Percentiles rank a stretch among this genome's conserved stretches.
phyloP scores from a whole-genome alignment of 257 asterid species.

The Solanum tarijense region DNA sequence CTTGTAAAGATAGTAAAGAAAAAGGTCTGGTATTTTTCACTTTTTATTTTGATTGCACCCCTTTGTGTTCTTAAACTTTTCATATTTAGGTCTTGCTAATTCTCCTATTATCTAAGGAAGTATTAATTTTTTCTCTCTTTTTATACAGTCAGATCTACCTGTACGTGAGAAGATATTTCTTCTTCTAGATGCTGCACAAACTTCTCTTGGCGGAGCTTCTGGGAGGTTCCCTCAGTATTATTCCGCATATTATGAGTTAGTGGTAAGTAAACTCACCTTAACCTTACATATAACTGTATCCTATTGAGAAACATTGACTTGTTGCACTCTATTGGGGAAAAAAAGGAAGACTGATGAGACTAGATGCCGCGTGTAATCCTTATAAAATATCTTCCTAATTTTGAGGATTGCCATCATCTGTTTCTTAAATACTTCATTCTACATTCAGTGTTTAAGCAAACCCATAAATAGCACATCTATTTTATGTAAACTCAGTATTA shows the following conservation, averaged over 20 bases:
- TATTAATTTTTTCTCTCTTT: slow-evolving; percentile 8
- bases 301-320: not conserved
- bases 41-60: not conserved
- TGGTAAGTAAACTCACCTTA: slow-evolving; percentile 42
- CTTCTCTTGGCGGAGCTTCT: slow-evolving; percentile 91
- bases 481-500: not conserved
- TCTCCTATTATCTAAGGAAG: not conserved
- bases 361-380: not conserved
- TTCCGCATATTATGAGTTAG: slow-evolving; percentile 83
- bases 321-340: not conserved
- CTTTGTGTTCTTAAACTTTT: not conserved
- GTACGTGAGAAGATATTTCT: slow-evolving; percentile 84
- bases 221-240: slow-evolving; percentile 92
- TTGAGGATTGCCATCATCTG: not conserved
- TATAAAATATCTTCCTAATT: not conserved
- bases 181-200: slow-evolving; percentile 90
- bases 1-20: slow-evolving; percentile 92
- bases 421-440: not conserved
- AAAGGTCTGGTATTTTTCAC: slow-evolving; percentile 37
- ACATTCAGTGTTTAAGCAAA: not conserved
- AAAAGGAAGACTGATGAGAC: not conserved
- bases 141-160: slow-evolving; percentile 60
- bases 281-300: not conserved
- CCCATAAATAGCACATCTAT: not conserved
- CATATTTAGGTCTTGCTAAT: not conserved